Evolutionary conservation across 2,329 filamentous ascomycete species (phyloP).

Genomic region (Chaetothyriales sp.): DNA sequence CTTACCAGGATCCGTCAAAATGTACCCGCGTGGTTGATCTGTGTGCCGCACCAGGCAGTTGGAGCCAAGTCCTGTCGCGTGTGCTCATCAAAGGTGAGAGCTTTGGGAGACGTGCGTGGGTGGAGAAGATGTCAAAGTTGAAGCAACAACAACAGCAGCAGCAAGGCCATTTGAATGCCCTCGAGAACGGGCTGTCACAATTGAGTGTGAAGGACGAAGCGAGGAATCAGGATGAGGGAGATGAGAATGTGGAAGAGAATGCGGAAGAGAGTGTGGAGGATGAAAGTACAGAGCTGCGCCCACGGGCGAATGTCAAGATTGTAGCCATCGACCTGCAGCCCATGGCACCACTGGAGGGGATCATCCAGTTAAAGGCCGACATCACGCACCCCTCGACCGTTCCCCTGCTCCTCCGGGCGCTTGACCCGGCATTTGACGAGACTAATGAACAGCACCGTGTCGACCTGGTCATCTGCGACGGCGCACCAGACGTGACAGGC

Average conservation of each 20-base stretch:
- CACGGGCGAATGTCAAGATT: conserved; percentile 68
- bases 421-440: conserved; percentile 50
- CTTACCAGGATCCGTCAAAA: conserved; percentile 40
- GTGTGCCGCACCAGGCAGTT: conserved; percentile 88
- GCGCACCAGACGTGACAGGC: conserved; percentile 89
- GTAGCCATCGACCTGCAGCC: conserved; percentile 92
- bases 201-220: conserved; percentile 16
- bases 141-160: conserved; percentile 24
- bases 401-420: conserved; percentile 66
- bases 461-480: conserved; percentile 87
- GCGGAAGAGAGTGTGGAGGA: background rate
- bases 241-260: too few species aligned
- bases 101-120: conserved; percentile 73
- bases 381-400: conserved; percentile 96
- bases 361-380: conserved; percentile 81
- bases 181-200: background rate
- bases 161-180: conserved; percentile 36
- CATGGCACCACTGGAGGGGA: conserved; percentile 84
- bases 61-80: conserved; percentile 90
- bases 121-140: conserved; percentile 56
- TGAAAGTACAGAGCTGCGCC: conserved; percentile 21
- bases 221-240: too few species aligned
- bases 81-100: conserved; percentile 87
- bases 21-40: conserved; percentile 90
- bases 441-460: conserved; percentile 49